Evolutionary conservation across 2,329 filamentous ascomycete genomes (phyloP), one percentile per base, ranked within the genome.

Genomic region (Botrytis hyacinthi): DNA sequence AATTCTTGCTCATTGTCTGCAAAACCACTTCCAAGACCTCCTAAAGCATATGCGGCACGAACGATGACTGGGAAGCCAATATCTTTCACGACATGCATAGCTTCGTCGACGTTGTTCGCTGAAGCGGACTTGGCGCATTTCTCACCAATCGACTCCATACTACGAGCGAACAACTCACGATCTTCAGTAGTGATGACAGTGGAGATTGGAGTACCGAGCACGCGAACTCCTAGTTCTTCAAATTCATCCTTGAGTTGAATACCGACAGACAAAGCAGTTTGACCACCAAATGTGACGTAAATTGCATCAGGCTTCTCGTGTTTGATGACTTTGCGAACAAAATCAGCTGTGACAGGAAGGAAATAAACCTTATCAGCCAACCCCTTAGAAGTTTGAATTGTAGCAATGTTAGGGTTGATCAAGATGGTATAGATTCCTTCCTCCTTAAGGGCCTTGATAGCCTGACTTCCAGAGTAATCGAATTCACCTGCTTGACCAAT

Each of bases 401-500:
- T 98, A 75, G 95, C 95, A 82, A 98, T 98, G 83, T 98, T 98
- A 80, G 95, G 95, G 84, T 98, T 98, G 83, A 98, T 95, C 77
- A 98, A 90, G 73, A 98, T 93, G 10, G 95, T 97, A 78, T 91
- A 85, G 74, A 98, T 93, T 75, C 94, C 94, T 76, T 95, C 95
- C 85, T 98, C 95, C 85, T 97, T 98, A 76, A 99, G 88, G 54
- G 96, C 96, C 85, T 98, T 98, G 76, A 99, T 87, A 72, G 96
- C 96, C 86, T 98, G 96, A 10, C 51, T 75, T 97, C 94, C 95
- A 83, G 96, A 98, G 84, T 98, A 98, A 85, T 98, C 95, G 80
- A 98, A 98, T 86, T 98, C 95, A 85, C 95, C 95, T 77, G 95
- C 95, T 85, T 98, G 95, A 77, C 95, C 95, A 89, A 98, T 98